Percentiles rank a stretch among this genome's conserved stretches.
phyloP scores from a whole-genome alignment of 805 yeast species.

The Starmerella scarabaei region DNA sequence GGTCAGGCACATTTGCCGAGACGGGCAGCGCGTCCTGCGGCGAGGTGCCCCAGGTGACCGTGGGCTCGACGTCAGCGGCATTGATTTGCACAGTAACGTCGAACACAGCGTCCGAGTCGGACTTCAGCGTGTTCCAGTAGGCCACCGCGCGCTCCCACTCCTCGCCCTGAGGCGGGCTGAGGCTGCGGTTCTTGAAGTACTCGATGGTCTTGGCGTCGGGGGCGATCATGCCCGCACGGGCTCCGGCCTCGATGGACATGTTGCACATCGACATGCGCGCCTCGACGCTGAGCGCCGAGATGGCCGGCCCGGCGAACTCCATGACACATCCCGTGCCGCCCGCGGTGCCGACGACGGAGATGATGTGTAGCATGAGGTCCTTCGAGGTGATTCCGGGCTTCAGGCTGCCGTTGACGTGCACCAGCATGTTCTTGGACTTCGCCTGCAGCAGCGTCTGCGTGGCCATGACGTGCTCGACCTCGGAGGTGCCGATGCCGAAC shows the following conservation, averaged over 20 bases:
- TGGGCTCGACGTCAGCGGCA: constrained; percentile 80
- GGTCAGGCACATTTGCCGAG: constrained; percentile 83
- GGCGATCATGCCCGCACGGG: constrained; percentile 97
- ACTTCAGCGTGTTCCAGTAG: constrained; percentile 79
- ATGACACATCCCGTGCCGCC: constrained; percentile 98
- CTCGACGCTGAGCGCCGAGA: constrained; percentile 81
- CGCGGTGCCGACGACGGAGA: constrained; percentile 95
- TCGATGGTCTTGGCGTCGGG: constrained; percentile 85
- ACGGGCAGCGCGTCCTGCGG: constrained; percentile 98
- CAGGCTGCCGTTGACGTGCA: constrained; percentile 71
- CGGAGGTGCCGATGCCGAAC: constrained; percentile 98
- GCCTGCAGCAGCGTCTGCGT: constrained; percentile 89
- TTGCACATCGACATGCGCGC: constrained; percentile 99
- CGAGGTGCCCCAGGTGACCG: constrained; percentile 98
- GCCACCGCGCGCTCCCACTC: constrained; percentile 90
- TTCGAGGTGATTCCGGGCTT: constrained; percentile 87
- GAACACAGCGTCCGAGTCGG: constrained; percentile 83
- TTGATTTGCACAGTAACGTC: constrained; percentile 71
- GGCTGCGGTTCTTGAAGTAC: constrained; percentile 84
- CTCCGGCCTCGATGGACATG: constrained; percentile 98
- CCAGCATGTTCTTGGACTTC: constrained; percentile 92
- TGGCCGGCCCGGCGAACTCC: constrained; percentile 94
- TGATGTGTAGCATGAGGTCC: constrained; percentile 86
- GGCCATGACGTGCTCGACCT: constrained; percentile 96
- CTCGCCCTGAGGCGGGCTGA: constrained; percentile 73